phyloP scores from a whole-genome alignment of 345 rosid species.

The Gossypium turneri region DNA sequence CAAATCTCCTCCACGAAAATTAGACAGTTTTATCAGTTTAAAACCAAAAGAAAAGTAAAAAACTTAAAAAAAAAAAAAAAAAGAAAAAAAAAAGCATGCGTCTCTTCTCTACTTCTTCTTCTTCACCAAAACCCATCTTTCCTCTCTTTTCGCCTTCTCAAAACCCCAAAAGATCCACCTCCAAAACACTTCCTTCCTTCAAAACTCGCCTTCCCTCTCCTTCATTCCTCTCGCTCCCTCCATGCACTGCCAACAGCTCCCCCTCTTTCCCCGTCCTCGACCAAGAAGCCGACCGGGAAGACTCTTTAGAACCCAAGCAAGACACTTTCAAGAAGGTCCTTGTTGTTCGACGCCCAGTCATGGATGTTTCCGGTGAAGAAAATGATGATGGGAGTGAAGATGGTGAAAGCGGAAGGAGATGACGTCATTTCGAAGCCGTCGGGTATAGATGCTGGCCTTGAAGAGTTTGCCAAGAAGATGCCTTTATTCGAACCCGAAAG shows the following conservation, averaged over 20 bases:
- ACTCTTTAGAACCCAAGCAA: conserved; percentile 9
- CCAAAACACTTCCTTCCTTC: conserved; percentile 23
- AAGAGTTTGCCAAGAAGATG: conserved; percentile 74
- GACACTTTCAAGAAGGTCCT: conserved; percentile 32
- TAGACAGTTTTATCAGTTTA: conserved; percentile 50
- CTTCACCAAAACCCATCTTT: conserved; percentile 48
- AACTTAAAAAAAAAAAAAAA: not conserved
- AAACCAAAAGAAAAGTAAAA: not conserved
- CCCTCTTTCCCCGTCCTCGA: conserved; percentile 36
- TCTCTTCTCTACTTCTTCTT: conserved; percentile 44
- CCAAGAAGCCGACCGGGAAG: conserved; percentile 22
- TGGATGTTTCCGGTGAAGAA: conserved; percentile 43
- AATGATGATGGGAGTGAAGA: conserved; percentile 29
- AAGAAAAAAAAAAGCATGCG: conserved; percentile 28
- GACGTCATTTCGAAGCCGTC: conserved; percentile 30
- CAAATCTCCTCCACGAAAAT: conserved; percentile 35
- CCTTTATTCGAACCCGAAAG: conserved; percentile 86
- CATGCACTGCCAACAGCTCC: conserved; percentile 21
- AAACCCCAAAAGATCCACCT: conserved; percentile 29
- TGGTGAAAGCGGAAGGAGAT: conserved; percentile 31
- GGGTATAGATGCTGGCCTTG: conserved; percentile 52
- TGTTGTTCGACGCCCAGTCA: conserved; percentile 63
- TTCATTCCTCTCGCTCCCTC: conserved; percentile 24
- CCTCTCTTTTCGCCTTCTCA: conserved; percentile 41
- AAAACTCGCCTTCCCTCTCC: conserved; percentile 28